phyloP scores from a whole-genome alignment of 805 yeast genomes.

The Suhomyces emberorum region DNA sequence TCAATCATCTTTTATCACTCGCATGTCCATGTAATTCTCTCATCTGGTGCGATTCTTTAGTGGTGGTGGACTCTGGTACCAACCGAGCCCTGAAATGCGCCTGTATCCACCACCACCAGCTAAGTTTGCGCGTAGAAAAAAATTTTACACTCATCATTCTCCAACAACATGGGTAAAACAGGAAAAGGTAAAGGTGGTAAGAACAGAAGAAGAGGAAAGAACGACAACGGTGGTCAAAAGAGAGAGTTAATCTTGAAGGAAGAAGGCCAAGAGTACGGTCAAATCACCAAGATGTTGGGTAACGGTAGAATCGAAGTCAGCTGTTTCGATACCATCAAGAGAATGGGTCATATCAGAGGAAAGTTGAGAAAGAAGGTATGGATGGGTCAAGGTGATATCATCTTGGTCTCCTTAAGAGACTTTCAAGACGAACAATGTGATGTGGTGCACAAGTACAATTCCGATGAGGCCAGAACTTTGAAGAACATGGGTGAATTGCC shows the following conservation, averaged over 20 bases:
- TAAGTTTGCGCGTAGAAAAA: not conserved
- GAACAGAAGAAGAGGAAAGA: conserved; percentile 98
- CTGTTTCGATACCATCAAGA: conserved; percentile 90
- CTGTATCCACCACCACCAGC: no score
- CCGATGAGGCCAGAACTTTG: conserved; percentile 97
- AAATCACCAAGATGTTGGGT: conserved; percentile 97
- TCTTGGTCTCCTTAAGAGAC: conserved; percentile 92
- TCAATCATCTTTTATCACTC: no score
- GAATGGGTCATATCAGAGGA: conserved; percentile 98
- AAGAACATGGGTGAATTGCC: conserved; percentile 97
- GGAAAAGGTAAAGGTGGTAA: conserved; percentile 84
- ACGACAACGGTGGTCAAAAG: conserved; percentile 84
- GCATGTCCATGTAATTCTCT: no score
- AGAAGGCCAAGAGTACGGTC: conserved; percentile 98
- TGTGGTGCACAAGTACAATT: conserved; percentile 92
- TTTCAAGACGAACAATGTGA: conserved; percentile 98
- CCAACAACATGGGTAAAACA: conserved; percentile 61
- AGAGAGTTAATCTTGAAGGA: conserved; percentile 90
- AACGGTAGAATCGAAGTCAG: conserved; percentile 94
- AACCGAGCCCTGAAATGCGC: no score
- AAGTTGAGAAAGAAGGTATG: conserved; percentile 99
- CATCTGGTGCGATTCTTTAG: no score
- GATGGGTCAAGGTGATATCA: conserved; percentile 99
- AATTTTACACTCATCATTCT: not conserved
- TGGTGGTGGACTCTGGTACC: no score